These are phyloP conservation scores for Phytophthora nicotianae DNA, from an alignment of 352 stramenopile species.

Conservation along the genomic window DNA sequence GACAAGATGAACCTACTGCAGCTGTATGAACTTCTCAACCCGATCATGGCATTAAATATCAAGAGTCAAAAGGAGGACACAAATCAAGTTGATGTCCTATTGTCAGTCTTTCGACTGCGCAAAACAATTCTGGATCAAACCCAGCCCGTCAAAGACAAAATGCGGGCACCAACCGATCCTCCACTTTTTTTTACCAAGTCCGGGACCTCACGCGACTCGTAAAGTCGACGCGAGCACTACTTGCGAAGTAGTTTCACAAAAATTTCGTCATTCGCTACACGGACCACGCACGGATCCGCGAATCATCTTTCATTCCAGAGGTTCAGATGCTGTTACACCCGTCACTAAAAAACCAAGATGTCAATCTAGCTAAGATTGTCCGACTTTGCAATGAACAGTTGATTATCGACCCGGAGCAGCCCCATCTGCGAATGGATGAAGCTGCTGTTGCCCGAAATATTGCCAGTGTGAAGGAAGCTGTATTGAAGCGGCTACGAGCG, in stretches of 20 bases:
- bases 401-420: conserved; percentile 5
- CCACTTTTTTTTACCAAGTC: conserved; percentile 6
- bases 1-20: conserved; percentile 4
- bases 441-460: conserved; percentile 5
- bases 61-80: conserved; percentile 10
- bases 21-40: conserved; percentile 12
- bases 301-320: conserved; percentile 12
- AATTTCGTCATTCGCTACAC: conserved; percentile 20
- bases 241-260: conserved; percentile 5
- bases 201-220: not conserved
- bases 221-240: not conserved
- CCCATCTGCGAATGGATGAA: not conserved
- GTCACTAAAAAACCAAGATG: conserved; percentile 9
- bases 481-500: no score
- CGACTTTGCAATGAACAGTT: conserved; percentile 11
- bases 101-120: conserved; percentile 3
- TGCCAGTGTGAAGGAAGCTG: conserved; percentile 1
- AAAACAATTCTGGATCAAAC: conserved; percentile 8
- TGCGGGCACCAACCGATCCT: not conserved
- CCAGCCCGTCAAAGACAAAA: not conserved
- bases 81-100: conserved; percentile 15
- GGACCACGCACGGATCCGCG: not conserved
- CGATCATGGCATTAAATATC: conserved; percentile 7
- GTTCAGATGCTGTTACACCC: conserved; percentile 15
- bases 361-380: conserved; percentile 5